Evolutionary conservation across 2,329 filamentous ascomycete species (phyloP).

Genomic region (Alternaria ventricosa): DNA sequence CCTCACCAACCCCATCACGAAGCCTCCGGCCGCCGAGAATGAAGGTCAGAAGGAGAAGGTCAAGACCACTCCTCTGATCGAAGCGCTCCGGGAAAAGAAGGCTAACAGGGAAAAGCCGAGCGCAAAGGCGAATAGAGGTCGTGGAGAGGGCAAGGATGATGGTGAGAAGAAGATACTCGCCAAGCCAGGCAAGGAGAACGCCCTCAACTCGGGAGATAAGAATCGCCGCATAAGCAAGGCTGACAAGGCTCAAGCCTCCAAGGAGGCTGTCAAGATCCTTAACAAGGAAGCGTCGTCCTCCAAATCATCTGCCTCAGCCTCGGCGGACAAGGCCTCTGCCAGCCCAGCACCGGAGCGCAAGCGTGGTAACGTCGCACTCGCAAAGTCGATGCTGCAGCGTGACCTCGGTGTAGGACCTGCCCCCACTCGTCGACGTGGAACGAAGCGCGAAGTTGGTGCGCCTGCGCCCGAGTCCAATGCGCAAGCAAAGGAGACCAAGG

Average conservation of each 20-base stretch:
- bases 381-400: constrained; percentile 66
- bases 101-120: constrained; percentile 70
- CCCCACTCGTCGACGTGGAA: constrained; percentile 51
- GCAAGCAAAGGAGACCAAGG: constrained; percentile 34
- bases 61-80: constrained; percentile 85
- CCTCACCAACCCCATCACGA: constrained; percentile 76
- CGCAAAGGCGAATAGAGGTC: constrained; percentile 60
- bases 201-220: constrained; percentile 45
- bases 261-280: constrained; percentile 66
- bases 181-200: constrained; percentile 44
- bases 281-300: constrained; percentile 56
- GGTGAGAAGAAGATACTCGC: constrained; percentile 54
- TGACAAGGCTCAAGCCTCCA: constrained; percentile 70
- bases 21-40: constrained; percentile 60
- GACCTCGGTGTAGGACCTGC: constrained; percentile 62
- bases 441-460: constrained; percentile 44
- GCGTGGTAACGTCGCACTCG: constrained; percentile 60
- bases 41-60: constrained; percentile 66
- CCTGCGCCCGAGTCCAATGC: constrained; percentile 25
- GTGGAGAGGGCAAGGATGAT: constrained; percentile 68
- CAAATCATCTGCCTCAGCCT: constrained; percentile 33
- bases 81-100: constrained; percentile 91
- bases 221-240: constrained; percentile 44
- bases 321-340: constrained; percentile 48
- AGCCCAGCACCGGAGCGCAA: constrained; percentile 56